phyloP scores from a whole-genome alignment of 169 alveolate genomes.

The Babesia bigemina region DNA sequence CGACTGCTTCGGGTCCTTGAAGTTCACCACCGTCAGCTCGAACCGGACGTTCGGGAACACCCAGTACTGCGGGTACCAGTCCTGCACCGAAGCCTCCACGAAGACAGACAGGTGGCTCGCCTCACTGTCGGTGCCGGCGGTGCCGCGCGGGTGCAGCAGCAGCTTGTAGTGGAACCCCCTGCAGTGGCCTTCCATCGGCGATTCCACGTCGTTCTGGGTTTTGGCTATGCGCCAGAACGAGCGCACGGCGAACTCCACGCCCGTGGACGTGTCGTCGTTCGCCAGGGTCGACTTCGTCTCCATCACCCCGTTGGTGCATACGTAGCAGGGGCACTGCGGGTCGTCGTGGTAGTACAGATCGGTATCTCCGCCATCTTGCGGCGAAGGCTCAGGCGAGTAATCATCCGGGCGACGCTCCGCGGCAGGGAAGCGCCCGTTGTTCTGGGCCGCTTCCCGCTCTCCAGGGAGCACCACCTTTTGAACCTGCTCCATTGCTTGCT shows the following conservation, averaged over 20 bases:
- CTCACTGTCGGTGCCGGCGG: slow-evolving; percentile 86
- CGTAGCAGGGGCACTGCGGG: slow-evolving; percentile 67
- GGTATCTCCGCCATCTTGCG: slow-evolving; percentile 20
- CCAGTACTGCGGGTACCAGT: slow-evolving; percentile 91
- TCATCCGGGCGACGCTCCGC: slow-evolving; percentile 40
- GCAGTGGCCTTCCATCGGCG: slow-evolving; percentile 87
- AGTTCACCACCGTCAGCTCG: slow-evolving; percentile 88
- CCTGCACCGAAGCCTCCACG: slow-evolving; percentile 88
- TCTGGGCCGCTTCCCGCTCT: slow-evolving; percentile 5
- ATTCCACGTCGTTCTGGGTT: slow-evolving; percentile 87
- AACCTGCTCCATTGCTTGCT: background rate
- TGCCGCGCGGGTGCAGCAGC: slow-evolving; percentile 89
- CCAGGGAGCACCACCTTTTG: background rate
- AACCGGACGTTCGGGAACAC: slow-evolving; percentile 89
- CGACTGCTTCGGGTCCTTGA: slow-evolving; percentile 84
- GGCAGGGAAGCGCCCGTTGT: slow-evolving; percentile 1
- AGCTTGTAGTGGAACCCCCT: slow-evolving; percentile 85
- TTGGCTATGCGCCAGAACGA: slow-evolving; percentile 89
- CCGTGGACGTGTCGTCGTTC: slow-evolving; percentile 66
- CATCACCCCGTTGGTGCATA: slow-evolving; percentile 57
- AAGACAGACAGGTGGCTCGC: slow-evolving; percentile 86
- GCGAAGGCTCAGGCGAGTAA: slow-evolving; percentile 39
- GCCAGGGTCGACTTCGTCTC: slow-evolving; percentile 49
- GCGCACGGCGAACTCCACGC: slow-evolving; percentile 84
- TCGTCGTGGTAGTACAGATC: slow-evolving; percentile 59